Conservation (phyloP, 1,284 basidiomycete species). For the Coriolopsis trogii region DNA sequence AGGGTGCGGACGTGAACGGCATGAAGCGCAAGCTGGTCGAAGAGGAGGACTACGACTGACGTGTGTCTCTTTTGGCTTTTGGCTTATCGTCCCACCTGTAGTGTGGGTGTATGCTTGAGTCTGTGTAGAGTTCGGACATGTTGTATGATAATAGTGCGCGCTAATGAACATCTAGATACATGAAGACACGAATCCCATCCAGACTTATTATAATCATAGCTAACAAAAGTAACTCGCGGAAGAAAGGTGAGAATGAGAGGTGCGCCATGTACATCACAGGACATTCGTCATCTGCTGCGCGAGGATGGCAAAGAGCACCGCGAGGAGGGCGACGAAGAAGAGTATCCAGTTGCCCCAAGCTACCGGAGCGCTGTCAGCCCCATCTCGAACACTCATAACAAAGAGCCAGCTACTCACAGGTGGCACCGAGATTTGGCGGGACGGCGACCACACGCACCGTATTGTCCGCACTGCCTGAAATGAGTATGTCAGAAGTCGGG, state of each 20-base stretch:
- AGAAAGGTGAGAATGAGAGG: background rate
- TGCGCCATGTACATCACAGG: background rate
- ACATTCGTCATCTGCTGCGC: slow-evolving; percentile 34
- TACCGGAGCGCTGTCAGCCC: slow-evolving; percentile 10
- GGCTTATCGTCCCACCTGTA: background rate
- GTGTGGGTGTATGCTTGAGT: background rate
- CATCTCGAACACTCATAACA: background rate
- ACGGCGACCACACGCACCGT: slow-evolving; percentile 82
- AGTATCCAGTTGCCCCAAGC: slow-evolving; percentile 39
- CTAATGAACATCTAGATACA: slow-evolving; percentile 17
- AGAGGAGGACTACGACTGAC: slow-evolving; percentile 81
- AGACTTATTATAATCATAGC: slow-evolving; percentile 19
- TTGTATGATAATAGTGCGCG: slow-evolving; percentile 18
- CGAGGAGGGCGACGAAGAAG: slow-evolving; percentile 38
- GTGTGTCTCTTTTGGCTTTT: background rate
- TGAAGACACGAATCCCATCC: slow-evolving; percentile 8
- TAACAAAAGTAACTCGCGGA: background rate
- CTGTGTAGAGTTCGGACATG: slow-evolving; percentile 3
- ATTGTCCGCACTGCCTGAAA: slow-evolving; percentile 93
- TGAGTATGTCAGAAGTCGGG: slow-evolving; percentile 79
- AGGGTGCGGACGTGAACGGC: slow-evolving; percentile 52
- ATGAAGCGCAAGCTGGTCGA: slow-evolving; percentile 79
- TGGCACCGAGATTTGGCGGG: slow-evolving; percentile 56
- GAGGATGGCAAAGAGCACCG: slow-evolving; percentile 38
- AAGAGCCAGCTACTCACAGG: slow-evolving; percentile 46